A percentile compares a stretch with the other conserved stretches of the same genome.
phyloP scores from a whole-genome alignment of 2,329 filamentous ascomycete species.

The Seiridium cupressi region DNA sequence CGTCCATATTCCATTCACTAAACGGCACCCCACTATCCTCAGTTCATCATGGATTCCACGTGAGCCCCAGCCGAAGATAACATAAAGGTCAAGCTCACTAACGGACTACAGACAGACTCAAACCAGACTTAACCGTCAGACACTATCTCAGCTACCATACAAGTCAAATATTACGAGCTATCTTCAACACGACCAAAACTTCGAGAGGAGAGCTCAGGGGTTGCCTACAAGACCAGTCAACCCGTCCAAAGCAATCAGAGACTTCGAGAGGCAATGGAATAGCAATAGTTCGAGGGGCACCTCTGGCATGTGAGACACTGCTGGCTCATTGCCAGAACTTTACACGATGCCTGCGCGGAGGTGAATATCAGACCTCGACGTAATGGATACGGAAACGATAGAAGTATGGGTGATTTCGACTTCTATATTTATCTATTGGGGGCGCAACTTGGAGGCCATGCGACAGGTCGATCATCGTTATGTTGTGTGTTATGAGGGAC shows the following conservation, averaged over 20 bases:
- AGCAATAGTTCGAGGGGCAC: neutral
- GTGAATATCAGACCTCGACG: too few species aligned
- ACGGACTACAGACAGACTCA: neutral
- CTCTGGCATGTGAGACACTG: neutral
- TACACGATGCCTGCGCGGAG: too few species aligned
- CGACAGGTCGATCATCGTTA: too few species aligned
- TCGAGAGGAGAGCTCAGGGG: neutral
- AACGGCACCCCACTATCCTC: too few species aligned
- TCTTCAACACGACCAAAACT: neutral
- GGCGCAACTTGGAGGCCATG: too few species aligned
- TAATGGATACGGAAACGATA: neutral
- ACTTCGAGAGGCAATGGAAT: neutral
- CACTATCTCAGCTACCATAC: neutral
- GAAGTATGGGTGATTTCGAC: neutral
- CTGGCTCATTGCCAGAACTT: neutral
- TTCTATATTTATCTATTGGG: too few species aligned
- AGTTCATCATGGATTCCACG: neutral
- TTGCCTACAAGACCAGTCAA: neutral
- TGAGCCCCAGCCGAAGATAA: neutral
- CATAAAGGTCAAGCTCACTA: too few species aligned
- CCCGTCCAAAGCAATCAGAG: neutral
- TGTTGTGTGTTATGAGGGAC: too few species aligned
- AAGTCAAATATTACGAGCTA: neutral
- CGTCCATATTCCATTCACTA: too few species aligned
- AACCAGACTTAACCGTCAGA: neutral